phyloP scores from a whole-genome alignment of 2,329 filamentous ascomycete genomes.

The Penicillium sp. region DNA sequence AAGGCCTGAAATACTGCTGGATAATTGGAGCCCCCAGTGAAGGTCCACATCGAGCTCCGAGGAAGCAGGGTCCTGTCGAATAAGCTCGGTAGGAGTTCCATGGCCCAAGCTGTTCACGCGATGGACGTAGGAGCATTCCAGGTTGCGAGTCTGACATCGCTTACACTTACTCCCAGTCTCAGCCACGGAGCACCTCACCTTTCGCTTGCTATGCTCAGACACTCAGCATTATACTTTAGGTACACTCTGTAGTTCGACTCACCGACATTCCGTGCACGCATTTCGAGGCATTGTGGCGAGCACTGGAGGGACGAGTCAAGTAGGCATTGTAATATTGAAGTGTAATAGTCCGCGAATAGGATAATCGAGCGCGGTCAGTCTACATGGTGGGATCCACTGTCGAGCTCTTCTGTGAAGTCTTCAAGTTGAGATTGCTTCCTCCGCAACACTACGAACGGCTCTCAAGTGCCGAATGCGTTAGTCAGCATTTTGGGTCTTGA shows the following conservation, averaged over 20 bases:
- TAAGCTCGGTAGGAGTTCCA: not conserved
- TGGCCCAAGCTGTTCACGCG: not conserved
- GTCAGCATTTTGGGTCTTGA: not conserved
- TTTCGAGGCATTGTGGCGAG: not conserved
- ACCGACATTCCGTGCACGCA: conserved; percentile 3
- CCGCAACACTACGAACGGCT: too few species aligned
- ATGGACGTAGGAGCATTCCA: not conserved
- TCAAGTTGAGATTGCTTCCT: not conserved
- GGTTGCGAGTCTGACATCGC: not conserved
- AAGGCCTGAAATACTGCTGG: not conserved
- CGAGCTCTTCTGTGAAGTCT: not conserved
- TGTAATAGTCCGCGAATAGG: too few species aligned
- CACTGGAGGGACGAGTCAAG: too few species aligned
- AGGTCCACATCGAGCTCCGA: not conserved
- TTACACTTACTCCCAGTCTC: not conserved
- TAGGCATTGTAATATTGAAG: too few species aligned
- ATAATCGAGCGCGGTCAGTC: too few species aligned
- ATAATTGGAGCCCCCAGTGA: not conserved
- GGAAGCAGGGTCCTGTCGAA: not conserved
- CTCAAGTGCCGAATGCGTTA: not conserved
- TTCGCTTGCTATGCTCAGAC: not conserved
- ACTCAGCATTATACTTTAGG: too few species aligned
- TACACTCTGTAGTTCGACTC: not conserved
- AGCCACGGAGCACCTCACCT: not conserved
- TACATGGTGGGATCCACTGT: too few species aligned